Conservation (phyloP, 2,329 filamentous ascomycete species). For the Herpotrichia juniperi region DNA sequence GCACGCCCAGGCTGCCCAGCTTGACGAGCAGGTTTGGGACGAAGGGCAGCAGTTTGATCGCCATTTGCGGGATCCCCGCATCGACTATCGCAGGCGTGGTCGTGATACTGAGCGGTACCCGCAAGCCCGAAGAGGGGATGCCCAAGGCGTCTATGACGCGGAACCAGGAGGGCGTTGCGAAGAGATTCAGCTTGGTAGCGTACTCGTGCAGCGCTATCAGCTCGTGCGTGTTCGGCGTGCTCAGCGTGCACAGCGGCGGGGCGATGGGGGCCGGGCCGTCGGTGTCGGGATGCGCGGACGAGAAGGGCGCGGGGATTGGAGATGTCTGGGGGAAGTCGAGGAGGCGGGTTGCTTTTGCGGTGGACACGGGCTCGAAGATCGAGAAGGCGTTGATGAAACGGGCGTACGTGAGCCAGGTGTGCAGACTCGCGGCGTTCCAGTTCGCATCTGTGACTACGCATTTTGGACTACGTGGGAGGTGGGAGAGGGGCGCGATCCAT, state of each 20-base stretch:
- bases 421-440: slow-evolving; percentile 72
- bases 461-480: slow-evolving; percentile 51
- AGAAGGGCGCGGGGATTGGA: slow-evolving; percentile 59
- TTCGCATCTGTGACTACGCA: slow-evolving; percentile 90
- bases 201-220: slow-evolving; percentile 77
- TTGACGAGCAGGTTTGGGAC: slow-evolving; percentile 87
- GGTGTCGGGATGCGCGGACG: neutral
- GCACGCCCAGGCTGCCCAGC: slow-evolving; percentile 75
- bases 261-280: neutral
- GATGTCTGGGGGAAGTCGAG: slow-evolving; percentile 63
- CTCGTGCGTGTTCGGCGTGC: slow-evolving; percentile 84
- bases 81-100: slow-evolving; percentile 73
- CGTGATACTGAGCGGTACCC: slow-evolving; percentile 73
- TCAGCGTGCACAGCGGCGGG: slow-evolving; percentile 67
- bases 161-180: slow-evolving; percentile 80
- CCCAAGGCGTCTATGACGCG: slow-evolving; percentile 77
- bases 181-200: slow-evolving; percentile 69
- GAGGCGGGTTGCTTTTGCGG: slow-evolving; percentile 73
- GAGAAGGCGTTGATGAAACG: slow-evolving; percentile 63
- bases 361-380: slow-evolving; percentile 89
- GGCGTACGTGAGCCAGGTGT: slow-evolving; percentile 69
- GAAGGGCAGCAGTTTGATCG: slow-evolving; percentile 84
- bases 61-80: slow-evolving; percentile 81
- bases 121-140: slow-evolving; percentile 70
- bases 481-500: slow-evolving; percentile 18